Conservation (phyloP, 2,329 filamentous ascomycete species). For the Pyricularia sp. region DNA sequence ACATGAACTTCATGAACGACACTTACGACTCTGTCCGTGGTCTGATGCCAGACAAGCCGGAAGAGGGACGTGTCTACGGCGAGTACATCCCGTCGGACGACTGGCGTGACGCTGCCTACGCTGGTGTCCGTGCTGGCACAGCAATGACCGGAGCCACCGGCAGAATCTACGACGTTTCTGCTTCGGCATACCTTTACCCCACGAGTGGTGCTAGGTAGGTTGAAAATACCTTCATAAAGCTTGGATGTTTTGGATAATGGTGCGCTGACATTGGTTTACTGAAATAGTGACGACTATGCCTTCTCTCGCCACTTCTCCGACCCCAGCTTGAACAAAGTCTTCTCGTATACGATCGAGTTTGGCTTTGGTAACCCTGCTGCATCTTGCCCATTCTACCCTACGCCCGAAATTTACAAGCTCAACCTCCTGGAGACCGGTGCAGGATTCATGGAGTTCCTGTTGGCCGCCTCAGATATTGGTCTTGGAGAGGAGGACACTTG, state of each 20-base stretch:
- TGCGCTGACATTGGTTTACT: not conserved
- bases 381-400: slow-evolving; percentile 36
- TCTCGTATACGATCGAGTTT: slow-evolving; percentile 38
- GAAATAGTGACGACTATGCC: slow-evolving; percentile 32
- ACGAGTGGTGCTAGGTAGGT: slow-evolving; percentile 26
- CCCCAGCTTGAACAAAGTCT: slow-evolving; percentile 24
- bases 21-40: slow-evolving; percentile 28
- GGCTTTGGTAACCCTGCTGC: slow-evolving; percentile 25
- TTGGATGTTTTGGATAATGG: not conserved
- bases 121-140: slow-evolving; percentile 1
- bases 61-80: slow-evolving; percentile 29
- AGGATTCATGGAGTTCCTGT: slow-evolving; percentile 36
- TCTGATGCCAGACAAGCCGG: slow-evolving; percentile 11
- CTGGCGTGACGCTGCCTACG: slow-evolving; percentile 19
- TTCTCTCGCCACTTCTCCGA: slow-evolving; percentile 32
- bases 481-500: not conserved
- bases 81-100: slow-evolving; percentile 34
- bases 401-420: slow-evolving; percentile 27
- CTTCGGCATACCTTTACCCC: slow-evolving; percentile 32
- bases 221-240: not conserved
- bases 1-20: slow-evolving; percentile 42
- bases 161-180: slow-evolving; percentile 26
- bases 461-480: slow-evolving; percentile 3
- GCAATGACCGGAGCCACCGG: slow-evolving; percentile 21
- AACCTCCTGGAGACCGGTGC: slow-evolving; percentile 34